These are phyloP conservation scores for Prunus fruticosa DNA, from an alignment of 306 rosid species.

Conservation along the genomic window DNA sequence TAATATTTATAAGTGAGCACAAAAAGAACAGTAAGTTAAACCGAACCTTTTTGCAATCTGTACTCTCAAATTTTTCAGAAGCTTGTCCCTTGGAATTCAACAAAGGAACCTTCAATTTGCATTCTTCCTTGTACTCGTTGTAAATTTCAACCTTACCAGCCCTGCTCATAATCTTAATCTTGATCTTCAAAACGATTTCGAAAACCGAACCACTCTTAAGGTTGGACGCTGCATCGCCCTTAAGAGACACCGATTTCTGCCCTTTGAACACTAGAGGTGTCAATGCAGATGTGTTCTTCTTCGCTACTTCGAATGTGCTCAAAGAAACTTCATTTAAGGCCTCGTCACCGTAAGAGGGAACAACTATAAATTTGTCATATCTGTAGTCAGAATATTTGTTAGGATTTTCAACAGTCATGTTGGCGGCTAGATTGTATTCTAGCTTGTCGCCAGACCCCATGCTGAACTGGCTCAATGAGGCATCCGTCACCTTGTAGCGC, in stretches of 20 bases:
- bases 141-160: neutral
- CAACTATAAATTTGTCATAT: neutral
- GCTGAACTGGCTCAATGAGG: conserved; percentile 43
- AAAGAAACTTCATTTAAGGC: neutral
- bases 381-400: neutral
- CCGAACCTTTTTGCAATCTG: neutral
- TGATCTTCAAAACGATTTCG: neutral
- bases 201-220: neutral
- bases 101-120: conserved; percentile 2
- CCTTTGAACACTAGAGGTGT: neutral
- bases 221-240: neutral
- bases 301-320: neutral
- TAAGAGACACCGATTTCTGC: neutral
- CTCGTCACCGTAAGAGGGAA: neutral
- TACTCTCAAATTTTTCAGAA: neutral
- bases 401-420: neutral
- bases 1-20: neutral
- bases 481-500: conserved; percentile 30
- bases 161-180: neutral
- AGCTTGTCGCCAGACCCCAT: conserved; percentile 8
- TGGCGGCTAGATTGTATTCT: neutral
- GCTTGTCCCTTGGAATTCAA: neutral
- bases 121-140: neutral
- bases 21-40: neutral
- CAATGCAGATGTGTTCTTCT: neutral